Percentiles rank a stretch among this genome's conserved stretches.
Evolutionary conservation across 2,329 filamentous ascomycete species (phyloP).

Genomic region (Pseudogymnoascus sp.): DNA sequence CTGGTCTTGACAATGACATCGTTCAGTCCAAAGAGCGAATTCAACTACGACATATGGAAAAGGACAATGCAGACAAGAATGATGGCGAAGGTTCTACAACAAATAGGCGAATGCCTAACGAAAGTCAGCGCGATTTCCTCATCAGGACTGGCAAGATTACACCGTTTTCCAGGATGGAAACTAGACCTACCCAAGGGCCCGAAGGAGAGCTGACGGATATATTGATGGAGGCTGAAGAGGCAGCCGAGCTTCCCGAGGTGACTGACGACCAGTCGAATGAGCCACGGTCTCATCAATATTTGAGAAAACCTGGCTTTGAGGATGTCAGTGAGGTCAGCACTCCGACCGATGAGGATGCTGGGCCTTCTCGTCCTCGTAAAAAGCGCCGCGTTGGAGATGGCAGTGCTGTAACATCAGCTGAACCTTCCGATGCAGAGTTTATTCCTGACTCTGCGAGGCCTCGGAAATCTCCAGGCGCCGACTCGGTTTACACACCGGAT

Average conservation of each 20-base stretch:
- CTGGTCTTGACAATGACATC: slow-evolving; percentile 61
- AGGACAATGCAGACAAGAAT: slow-evolving; percentile 36
- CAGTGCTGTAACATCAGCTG: slow-evolving; percentile 33
- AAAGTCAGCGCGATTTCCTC: slow-evolving; percentile 79
- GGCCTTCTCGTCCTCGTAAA: slow-evolving; percentile 52
- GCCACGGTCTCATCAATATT: slow-evolving; percentile 60
- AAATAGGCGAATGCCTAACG: slow-evolving; percentile 62
- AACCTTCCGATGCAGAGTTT: slow-evolving; percentile 24
- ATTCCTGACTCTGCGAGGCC: slow-evolving; percentile 19
- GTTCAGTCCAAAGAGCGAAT: slow-evolving; percentile 76
- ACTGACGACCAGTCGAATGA: slow-evolving; percentile 38
- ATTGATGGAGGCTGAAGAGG: slow-evolving; percentile 69
- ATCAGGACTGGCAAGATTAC: slow-evolving; percentile 97
- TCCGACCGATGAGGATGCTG: slow-evolving; percentile 41
- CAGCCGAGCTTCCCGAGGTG: slow-evolving; percentile 33
- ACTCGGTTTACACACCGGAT: slow-evolving; percentile 29
- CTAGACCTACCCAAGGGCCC: slow-evolving; percentile 47
- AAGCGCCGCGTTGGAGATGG: slow-evolving; percentile 39
- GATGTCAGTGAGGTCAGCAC: slow-evolving; percentile 36
- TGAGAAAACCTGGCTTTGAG: slow-evolving; percentile 66
- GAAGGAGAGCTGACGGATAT: slow-evolving; percentile 67
- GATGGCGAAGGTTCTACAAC: slow-evolving; percentile 39
- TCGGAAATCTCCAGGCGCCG: slow-evolving; percentile 25
- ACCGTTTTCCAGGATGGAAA: slow-evolving; percentile 68
- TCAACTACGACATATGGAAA: slow-evolving; percentile 57